Percentiles rank a stretch among this genome's conserved stretches.
Evolutionary conservation across 1,139 yeast species (phyloP).

Genomic region (Hyphopichia khmerensis): DNA sequence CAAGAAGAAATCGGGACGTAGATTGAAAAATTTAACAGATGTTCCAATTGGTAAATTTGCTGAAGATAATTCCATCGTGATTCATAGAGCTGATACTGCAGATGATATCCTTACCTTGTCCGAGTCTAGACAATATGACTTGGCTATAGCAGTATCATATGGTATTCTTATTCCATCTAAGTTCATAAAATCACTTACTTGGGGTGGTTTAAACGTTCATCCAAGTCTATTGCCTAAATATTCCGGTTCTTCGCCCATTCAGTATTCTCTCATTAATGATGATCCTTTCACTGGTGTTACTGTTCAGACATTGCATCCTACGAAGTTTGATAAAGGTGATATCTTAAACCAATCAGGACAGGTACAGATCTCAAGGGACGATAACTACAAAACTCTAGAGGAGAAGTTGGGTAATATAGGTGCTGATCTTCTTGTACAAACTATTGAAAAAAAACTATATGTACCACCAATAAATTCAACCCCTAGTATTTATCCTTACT

Average conservation of each 20-base stretch:
- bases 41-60: conserved; percentile 58
- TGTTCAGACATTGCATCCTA: conserved; percentile 86
- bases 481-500: conserved; percentile 27
- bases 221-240: conserved; percentile 85
- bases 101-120: conserved; percentile 47
- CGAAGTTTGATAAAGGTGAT: conserved; percentile 78
- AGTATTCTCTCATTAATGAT: conserved; percentile 66
- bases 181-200: conserved; percentile 48
- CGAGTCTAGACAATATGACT: conserved; percentile 37
- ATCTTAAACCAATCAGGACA: conserved; percentile 59
- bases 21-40: conserved; percentile 44
- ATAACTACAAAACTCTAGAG: conserved; percentile 43
- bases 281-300: conserved; percentile 78
- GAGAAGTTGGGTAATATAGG: conserved; percentile 57
- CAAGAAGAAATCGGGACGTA: conserved; percentile 74
- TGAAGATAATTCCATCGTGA: conserved; percentile 23
- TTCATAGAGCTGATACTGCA: conserved; percentile 59
- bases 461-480: conserved; percentile 9
- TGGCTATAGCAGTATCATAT: conserved; percentile 86
- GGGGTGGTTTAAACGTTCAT: conserved; percentile 85
- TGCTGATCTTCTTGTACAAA: conserved; percentile 52
- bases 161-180: conserved; percentile 73
- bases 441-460: conserved; percentile 38
- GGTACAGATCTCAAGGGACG: conserved; percentile 35
- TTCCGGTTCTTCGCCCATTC: conserved; percentile 91